Base-by-base conservation (phyloP, 345 rosid species). In the Hirschfeldia incana region DNA sequence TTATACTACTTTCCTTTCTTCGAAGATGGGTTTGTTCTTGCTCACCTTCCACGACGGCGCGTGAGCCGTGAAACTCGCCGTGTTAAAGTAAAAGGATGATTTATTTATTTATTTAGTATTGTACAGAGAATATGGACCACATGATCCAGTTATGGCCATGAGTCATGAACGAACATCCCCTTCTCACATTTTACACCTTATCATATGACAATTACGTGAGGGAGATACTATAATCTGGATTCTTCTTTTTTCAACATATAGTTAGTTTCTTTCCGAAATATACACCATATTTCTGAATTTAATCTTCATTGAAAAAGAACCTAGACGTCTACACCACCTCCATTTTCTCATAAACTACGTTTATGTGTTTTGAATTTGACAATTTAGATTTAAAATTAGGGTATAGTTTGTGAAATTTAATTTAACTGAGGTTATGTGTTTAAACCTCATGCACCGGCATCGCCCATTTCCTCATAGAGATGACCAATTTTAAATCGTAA, bases 191-290 rank as follows among this genome's bases (percentile, higher is more conserved):
- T 77, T 62, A 64, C 32, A 72, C 73, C 57, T 65, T 78, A 37
- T 39, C 26, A 44, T 72, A 55, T 67, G 80, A 69, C 81, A 72
- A 58, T 66, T 59, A 72, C 77, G 81, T 78, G 73, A 78, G 69
- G 76, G 51, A 73, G 72, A 32, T 39, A 65, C 66, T 39, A 62
- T 53, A 1, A n/a, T 39, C 53, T 77, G 36, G 72, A 55, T 55
- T 71, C 76, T 57, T 76, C 21, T 36, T 76, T 13, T 44, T 44
- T 12, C 12, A 44, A 3, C 53, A 1, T 34, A 61, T 37, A 64
- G 70, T 62, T 77, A 46, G 27, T 58, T n/a, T 55, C 13, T 51
- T 70, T 70, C 39, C 75, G 49, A 34, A 33, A 61, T 60, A 12
- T 59, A 75, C 69, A 37, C 75, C 3, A 30, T 27, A 76, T 69